These are phyloP conservation scores for Pisolithus microcarpus DNA, from an alignment of 768 basidiomycete genomes.

Conservation along the genomic window DNA sequence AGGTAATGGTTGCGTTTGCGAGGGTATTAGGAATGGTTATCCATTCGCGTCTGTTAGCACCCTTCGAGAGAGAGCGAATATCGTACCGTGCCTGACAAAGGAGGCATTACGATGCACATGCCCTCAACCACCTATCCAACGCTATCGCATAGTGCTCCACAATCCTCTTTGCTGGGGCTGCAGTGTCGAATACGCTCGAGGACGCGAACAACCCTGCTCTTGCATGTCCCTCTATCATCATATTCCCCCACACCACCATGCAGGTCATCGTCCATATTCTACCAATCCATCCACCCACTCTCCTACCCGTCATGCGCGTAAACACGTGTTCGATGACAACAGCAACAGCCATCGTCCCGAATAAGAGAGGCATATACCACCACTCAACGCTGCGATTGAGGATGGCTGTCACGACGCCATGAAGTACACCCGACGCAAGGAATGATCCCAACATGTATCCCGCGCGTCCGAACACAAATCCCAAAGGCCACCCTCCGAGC, in stretches of 20 bases:
- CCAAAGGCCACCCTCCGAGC: conserved; percentile 25
- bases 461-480: conserved; percentile 36
- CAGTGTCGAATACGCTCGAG: conserved; percentile 4
- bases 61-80: too few relatives aligned
- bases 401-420: conserved; percentile 44
- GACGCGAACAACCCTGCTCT: conserved; percentile 8
- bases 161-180: conserved; percentile 2
- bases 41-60: too few relatives aligned
- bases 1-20: too few relatives aligned
- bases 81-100: too few relatives aligned
- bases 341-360: conserved; percentile 48
- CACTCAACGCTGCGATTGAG: conserved; percentile 42
- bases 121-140: conserved; percentile 13
- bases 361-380: conserved; percentile 38
- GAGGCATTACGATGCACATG: neutral
- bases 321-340: conserved; percentile 37
- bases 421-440: conserved; percentile 48
- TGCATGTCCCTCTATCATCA: conserved; percentile 18
- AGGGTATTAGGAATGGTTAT: too few relatives aligned
- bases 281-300: conserved; percentile 24
- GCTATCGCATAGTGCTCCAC: conserved; percentile 6
- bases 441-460: conserved; percentile 52
- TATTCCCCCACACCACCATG: conserved; percentile 18
- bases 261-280: conserved; percentile 31
- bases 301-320: conserved; percentile 16